Base-by-base conservation (phyloP, 345 rosid species). In the Brassica juncea region DNA sequence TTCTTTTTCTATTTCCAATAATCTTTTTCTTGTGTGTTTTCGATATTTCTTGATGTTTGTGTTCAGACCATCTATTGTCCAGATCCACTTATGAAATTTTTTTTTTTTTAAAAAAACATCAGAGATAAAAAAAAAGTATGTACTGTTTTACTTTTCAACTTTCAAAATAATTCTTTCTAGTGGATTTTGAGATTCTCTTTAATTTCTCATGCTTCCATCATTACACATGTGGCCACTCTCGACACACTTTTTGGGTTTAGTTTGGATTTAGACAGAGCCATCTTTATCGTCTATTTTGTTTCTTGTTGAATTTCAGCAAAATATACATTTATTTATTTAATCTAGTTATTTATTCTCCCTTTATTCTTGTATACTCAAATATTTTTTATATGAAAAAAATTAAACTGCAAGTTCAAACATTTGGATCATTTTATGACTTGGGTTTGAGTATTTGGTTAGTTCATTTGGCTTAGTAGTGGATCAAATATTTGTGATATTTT, bases 191-290 rank as follows among this genome's bases (percentile, higher is more conserved):
- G 14, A 1, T 6, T 62, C 65, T 28, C 12, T 27, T 25, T 62
- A 5, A 14, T 52, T 54, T 68, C 44, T n/a, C 80, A 80, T 75
- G 83, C 80, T 80, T 80, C 79, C 80, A 75, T 75, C 80, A 80
- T 80, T 70, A 80, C 79, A 65, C 76, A 80, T 80, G 78, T 83
- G 86, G 82, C 73, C 82, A 44, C 77, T 74, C 66, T 35, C 71
- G 74, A 75, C 82, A 66, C 68, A 77, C 83, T 75, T 81, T 81
- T 83, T 64, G 60, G 57, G 82, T 76, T 82, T 80, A 78, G 25
- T 72, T 73, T 77, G 49, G 84, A 76, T 71, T 74, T 70, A 73
- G 76, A 75, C 76, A 59, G 62, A 30, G 81, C 55, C 30, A 16
- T 73, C 81, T 65, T 76, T 71, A 30, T 71, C 63, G 73, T 78